phyloP scores from a whole-genome alignment of 805 yeast species.

The Lipomyces sp. region DNA sequence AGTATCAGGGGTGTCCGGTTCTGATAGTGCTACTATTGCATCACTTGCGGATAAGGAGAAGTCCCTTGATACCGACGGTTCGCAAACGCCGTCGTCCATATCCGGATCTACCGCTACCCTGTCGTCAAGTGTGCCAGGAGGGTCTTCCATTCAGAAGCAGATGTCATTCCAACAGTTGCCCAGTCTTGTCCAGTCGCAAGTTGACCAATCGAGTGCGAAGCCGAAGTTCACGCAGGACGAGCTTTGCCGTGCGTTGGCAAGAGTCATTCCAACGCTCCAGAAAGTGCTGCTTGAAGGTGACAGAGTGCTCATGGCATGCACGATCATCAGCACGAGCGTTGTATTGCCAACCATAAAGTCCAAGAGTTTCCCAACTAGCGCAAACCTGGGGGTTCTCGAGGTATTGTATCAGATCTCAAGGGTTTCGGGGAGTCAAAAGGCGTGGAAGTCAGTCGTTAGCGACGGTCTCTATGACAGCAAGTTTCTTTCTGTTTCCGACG shows the following conservation, averaged over 20 bases:
- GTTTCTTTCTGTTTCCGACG: constrained; percentile 47
- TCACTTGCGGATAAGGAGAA: constrained; percentile 13
- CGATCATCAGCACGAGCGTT: constrained; percentile 52
- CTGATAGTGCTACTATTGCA: constrained; percentile 15
- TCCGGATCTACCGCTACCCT: constrained; percentile 28
- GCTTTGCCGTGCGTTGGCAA: constrained; percentile 43
- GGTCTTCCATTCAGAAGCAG: constrained; percentile 16
- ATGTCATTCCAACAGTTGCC: constrained; percentile 13
- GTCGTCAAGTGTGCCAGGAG: no score
- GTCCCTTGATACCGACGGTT: constrained; percentile 4
- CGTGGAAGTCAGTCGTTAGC: constrained; percentile 61
- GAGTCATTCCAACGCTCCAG: constrained; percentile 44
- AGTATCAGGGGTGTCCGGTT: constrained; percentile 17
- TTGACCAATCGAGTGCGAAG: constrained; percentile 4
- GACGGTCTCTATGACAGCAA: constrained; percentile 63
- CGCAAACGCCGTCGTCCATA: constrained; percentile 4
- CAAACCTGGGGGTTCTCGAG: constrained; percentile 44
- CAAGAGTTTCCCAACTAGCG: constrained; percentile 41
- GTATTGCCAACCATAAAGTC: constrained; percentile 53
- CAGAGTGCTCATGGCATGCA: constrained; percentile 49
- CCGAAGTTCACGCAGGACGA: constrained; percentile 44
- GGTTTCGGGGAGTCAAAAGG: constrained; percentile 43
- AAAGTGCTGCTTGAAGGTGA: constrained; percentile 57
- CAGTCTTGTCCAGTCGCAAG: constrained; percentile 3
- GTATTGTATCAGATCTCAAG: constrained; percentile 43